phyloP scores from a whole-genome alignment of 805 yeast species.

The Candida incommunis region DNA sequence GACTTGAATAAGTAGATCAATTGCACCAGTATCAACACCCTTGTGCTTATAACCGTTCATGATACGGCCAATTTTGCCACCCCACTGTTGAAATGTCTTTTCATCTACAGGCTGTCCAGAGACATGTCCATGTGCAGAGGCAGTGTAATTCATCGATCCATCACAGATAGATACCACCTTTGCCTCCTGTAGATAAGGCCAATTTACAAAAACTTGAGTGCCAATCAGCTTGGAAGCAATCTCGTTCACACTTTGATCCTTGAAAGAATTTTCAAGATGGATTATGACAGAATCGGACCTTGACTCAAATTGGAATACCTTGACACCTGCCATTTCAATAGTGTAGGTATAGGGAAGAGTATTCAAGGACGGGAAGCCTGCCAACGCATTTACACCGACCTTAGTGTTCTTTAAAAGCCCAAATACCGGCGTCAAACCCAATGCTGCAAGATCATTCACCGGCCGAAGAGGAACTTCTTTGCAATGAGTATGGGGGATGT shows the following conservation, averaged over 20 bases:
- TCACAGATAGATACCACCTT: slow-evolving; percentile 52
- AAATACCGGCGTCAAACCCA: slow-evolving; percentile 5
- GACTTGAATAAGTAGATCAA: slow-evolving; percentile 54
- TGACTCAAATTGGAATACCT: slow-evolving; percentile 75
- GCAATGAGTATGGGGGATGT: slow-evolving; percentile 70
- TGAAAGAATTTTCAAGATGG: slow-evolving; percentile 34
- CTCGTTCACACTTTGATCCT: slow-evolving; percentile 34
- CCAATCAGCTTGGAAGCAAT: slow-evolving; percentile 50
- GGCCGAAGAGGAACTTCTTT: slow-evolving; percentile 42
- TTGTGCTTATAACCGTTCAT: slow-evolving; percentile 29
- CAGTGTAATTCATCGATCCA: slow-evolving; percentile 14
- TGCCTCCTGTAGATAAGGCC: slow-evolving; percentile 87
- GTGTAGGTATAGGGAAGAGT: slow-evolving; percentile 47
- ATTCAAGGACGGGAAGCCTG: slow-evolving; percentile 81
- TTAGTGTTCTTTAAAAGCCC: slow-evolving; percentile 57
- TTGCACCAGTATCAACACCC: slow-evolving; percentile 46
- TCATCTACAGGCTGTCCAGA: slow-evolving; percentile 24
- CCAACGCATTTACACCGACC: slow-evolving; percentile 55
- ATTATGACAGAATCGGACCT: slow-evolving; percentile 71
- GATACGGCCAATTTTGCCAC: slow-evolving; percentile 27
- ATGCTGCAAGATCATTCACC: slow-evolving; percentile 27
- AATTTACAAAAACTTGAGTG: slow-evolving; percentile 55
- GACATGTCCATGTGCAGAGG: background rate
- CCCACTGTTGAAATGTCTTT: slow-evolving; percentile 35
- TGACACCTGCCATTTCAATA: slow-evolving; percentile 47